phyloP scores from a whole-genome alignment of 768 basidiomycete genomes.

The Naganishia vishniacii region DNA sequence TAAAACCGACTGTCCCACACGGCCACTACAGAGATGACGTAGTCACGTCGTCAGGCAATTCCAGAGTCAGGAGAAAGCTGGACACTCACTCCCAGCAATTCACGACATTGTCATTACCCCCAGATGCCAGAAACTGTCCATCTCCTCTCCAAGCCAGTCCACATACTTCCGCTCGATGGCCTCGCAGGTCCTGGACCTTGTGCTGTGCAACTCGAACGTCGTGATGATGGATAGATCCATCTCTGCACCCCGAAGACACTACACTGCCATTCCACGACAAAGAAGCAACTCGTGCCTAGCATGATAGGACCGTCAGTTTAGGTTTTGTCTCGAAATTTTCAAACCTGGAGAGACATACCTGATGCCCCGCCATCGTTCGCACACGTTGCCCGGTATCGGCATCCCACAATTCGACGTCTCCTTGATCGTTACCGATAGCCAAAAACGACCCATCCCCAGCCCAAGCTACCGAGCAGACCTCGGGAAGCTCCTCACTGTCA shows the following conservation, averaged over 20 bases:
- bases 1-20: slow-evolving; percentile 45
- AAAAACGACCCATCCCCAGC: slow-evolving; percentile 59
- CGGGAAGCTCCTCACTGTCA: slow-evolving; percentile 37
- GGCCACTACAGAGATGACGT: slow-evolving; percentile 33
- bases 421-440: slow-evolving; percentile 70
- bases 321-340: too few relatives aligned
- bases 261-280: slow-evolving; percentile 84
- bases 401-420: slow-evolving; percentile 94
- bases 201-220: slow-evolving; percentile 84
- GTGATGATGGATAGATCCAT: slow-evolving; percentile 94
- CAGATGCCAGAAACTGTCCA: slow-evolving; percentile 81
- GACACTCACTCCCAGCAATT: slow-evolving; percentile 88
- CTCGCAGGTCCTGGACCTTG: slow-evolving; percentile 81
- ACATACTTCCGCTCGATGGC: slow-evolving; percentile 81
- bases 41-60: slow-evolving; percentile 26
- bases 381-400: slow-evolving; percentile 69
- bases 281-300: slow-evolving; percentile 68
- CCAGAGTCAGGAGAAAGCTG: slow-evolving; percentile 52
- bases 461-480: slow-evolving; percentile 48
- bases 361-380: slow-evolving; percentile 82
- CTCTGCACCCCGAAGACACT: slow-evolving; percentile 78
- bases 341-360: slow-evolving; percentile 20
- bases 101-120: slow-evolving; percentile 96
- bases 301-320: background rate
- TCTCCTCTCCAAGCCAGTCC: slow-evolving; percentile 83